phyloP scores from a whole-genome alignment of 2,329 filamentous ascomycete species.

The Fusarium sp. region DNA sequence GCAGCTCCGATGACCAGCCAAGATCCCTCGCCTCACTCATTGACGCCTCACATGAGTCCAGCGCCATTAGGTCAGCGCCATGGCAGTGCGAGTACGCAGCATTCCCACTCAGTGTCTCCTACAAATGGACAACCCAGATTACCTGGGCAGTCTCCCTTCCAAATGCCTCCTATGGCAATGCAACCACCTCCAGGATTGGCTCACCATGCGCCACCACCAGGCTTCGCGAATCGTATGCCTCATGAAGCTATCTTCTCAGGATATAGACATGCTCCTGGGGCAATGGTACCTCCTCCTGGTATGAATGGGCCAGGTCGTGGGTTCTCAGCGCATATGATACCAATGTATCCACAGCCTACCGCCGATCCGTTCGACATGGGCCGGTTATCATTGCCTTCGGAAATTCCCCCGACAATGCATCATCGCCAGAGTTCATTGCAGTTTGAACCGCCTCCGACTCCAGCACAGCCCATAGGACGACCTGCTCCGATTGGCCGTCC shows the following conservation, averaged over 20 bases:
- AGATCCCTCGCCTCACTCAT: conserved; percentile 70
- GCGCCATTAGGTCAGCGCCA: conserved; percentile 75
- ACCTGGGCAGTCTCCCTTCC: conserved; percentile 62
- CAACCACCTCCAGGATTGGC: conserved; percentile 58
- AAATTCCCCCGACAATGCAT: conserved; percentile 64
- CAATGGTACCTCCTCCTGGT: conserved; percentile 65
- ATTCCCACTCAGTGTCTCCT: conserved; percentile 68
- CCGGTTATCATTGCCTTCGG: conserved; percentile 53
- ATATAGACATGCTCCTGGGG: conserved; percentile 61
- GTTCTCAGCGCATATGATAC: conserved; percentile 57
- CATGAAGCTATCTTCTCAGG: conserved; percentile 64
- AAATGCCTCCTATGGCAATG: conserved; percentile 68
- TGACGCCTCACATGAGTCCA: conserved; percentile 75
- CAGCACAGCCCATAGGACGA: conserved; percentile 80
- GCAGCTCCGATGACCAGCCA: conserved; percentile 64
- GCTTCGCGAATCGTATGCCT: conserved; percentile 70
- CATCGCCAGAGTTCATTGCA: conserved; percentile 81
- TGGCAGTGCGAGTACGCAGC: conserved; percentile 63
- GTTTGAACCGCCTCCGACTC: conserved; percentile 68
- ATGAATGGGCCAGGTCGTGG: conserved; percentile 62
- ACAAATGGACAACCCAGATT: conserved; percentile 56
- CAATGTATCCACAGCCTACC: conserved; percentile 53
- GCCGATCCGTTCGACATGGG: conserved; percentile 52
- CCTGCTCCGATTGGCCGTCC: conserved; percentile 91
- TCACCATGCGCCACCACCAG: conserved; percentile 58